Evolutionary conservation across 208 protist species (phyloP), one percentile per base, ranked within the genome.

Genomic region (Acanthamoeba quina): DNA sequence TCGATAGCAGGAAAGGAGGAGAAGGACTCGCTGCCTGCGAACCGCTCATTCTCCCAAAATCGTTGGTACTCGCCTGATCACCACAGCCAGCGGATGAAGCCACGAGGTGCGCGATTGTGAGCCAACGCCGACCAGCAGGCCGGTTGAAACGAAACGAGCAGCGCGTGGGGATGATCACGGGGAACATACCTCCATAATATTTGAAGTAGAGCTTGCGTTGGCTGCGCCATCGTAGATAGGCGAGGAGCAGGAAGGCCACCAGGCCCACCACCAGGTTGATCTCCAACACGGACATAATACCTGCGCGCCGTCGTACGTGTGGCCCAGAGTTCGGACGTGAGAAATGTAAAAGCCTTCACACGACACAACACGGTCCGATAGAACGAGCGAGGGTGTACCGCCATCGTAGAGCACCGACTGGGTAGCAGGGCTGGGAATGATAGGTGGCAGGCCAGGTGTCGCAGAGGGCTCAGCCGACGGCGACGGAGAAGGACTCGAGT

Each of bases 171-270:
- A 11, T n/a, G 34, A 21, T 24, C n/a, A 24, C 13, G 29, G 26
- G 29, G 17, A 6, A 34, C 37, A 15, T 80, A 80, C 72, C 72
- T 26, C 72, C 41, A 49, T 80, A 80, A 37, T 80, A 80, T 80
- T 80, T 80, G 72, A 80, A 80, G 37, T 80, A 80, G 2, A 80
- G 72, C 72, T 80, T 80, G 41, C 82, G 49, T 2, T 90, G 82
- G 56, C 58, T 90, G n/a, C 82, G 49, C 82, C 82, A 90, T 21
- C 82, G 82, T 2, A 90, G 82, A 21, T 70, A 68, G 24, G 82
- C 49, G 9, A 90, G 82, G 5, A 90, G 56, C 19, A 90, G 15
- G 58, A 90, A 90, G 58, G 82, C 82, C 82, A 90, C 49, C 49
- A 60, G 7, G 54, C 56, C 49, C 47, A 90, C 82, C 19, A 90